These are phyloP conservation scores for Populus davidiana DNA, from an alignment of 345 rosid species.

Conservation along the genomic window DNA sequence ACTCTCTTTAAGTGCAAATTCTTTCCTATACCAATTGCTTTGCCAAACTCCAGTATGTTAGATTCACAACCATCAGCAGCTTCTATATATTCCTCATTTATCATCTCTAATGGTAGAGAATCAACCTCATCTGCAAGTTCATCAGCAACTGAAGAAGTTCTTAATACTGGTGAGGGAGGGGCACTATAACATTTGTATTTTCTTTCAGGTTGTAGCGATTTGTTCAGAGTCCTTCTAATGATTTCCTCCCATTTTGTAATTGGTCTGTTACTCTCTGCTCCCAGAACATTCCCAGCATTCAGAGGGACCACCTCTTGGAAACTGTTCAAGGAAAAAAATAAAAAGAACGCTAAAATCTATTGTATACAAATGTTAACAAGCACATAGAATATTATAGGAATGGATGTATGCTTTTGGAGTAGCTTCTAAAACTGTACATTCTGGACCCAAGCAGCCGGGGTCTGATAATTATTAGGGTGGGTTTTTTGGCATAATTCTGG, in stretches of 20 bases:
- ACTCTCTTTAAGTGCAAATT: constrained; percentile 41
- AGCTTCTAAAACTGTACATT: background rate
- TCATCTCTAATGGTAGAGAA: constrained; percentile 42
- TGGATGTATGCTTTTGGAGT: background rate
- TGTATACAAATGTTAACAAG: background rate
- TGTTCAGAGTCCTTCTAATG: constrained; percentile 86
- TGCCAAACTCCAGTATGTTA: constrained; percentile 22
- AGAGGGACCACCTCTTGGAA: constrained; percentile 97
- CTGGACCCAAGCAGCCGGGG: background rate
- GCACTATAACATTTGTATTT: constrained; percentile 71
- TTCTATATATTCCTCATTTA: constrained; percentile 35
- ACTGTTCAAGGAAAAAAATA: constrained; percentile 31
- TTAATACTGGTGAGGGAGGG: constrained; percentile 82
- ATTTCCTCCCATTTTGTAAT: constrained; percentile 89
- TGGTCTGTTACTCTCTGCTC: constrained; percentile 86
- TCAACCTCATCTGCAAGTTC: constrained; percentile 52
- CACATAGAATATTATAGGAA: background rate
- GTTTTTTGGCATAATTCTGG: background rate
- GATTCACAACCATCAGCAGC: constrained; percentile 21
- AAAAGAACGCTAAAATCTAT: background rate
- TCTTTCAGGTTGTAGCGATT: constrained; percentile 47
- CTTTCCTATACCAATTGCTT: constrained; percentile 31
- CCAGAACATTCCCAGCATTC: constrained; percentile 91
- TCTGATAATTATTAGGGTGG: background rate
- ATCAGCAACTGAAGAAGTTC: constrained; percentile 71